Evolutionary conservation across 73 alveolate genomes (phyloP), one percentile per base, ranked within the genome.

Genomic region (Diophrys appendiculata): DNA sequence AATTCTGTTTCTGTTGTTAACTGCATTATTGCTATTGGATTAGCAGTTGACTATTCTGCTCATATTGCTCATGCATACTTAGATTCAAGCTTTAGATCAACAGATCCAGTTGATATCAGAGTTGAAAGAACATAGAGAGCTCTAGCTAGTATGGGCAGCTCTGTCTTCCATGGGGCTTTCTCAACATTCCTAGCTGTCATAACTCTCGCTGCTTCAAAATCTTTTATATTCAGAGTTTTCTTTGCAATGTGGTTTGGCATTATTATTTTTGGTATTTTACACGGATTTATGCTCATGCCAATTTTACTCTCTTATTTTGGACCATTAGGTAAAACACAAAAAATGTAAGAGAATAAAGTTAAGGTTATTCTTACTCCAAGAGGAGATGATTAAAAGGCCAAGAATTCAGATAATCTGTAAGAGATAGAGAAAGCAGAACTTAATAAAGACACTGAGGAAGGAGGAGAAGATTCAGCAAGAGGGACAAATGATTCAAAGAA

Each of bases 211-310:
- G 72, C 54, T 54, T 73, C 86, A 0, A 28, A 75, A 3, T 73
- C 86, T 25, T 69, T 73, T 52, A 77, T 77, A 30, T 82, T 82
- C 76, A 74, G 72, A 8, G 80, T 73, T n/a, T 82, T 73, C 86
- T 82, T 82, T 86, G 29, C 35, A 77, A 73, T 82, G 86, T 82
- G 78, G 79, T 82, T 82, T 29, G 90, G 86, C 69, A 82, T 73
- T 55, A 82, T 82, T 2, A 32, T 82, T 29, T 81, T 68, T 22
- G 90, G 90, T 23, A 29, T 67, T 2, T 2, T 29, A 3, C 53
- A 67, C 53, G 75, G 75, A 2, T 25, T 67, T 29, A 67, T 67
- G 25, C 24, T 67, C 35, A 43, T 67, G 23, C 75, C 75, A 5
- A 31, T 67, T 24, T 24, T 67, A 1, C 75, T 67, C 25, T 23